These are phyloP conservation scores for Populus pruinosa DNA, from an alignment of 345 rosid species.

Conservation along the genomic window DNA sequence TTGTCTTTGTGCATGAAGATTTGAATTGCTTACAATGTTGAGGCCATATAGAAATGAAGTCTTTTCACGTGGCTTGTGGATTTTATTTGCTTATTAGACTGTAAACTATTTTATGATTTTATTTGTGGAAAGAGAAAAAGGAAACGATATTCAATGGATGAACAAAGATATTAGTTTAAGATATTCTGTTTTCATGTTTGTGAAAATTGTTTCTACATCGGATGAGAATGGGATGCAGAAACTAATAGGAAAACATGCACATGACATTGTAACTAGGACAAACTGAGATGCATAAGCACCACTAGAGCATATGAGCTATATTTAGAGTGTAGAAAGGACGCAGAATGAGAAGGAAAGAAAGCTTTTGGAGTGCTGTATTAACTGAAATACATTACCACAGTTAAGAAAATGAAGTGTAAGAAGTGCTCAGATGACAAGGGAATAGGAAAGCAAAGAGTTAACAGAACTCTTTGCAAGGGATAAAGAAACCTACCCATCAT, in stretches of 20 bases:
- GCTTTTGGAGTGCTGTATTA: neutral
- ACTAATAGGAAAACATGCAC: neutral
- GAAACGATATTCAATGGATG: neutral
- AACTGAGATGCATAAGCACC: neutral
- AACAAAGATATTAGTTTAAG: neutral
- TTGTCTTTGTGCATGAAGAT: conserved; percentile 12
- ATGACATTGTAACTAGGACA: neutral
- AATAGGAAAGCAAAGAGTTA: neutral
- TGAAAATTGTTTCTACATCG: neutral
- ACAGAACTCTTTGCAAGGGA: neutral
- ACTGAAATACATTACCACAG: neutral
- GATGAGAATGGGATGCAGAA: neutral
- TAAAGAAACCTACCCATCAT: neutral
- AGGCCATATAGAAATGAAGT: neutral
- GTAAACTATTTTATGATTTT: conserved; percentile 2
- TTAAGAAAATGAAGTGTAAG: neutral
- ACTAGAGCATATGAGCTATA: neutral
- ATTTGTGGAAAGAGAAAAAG: conserved; percentile 1
- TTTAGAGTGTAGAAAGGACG: neutral
- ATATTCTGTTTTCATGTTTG: neutral
- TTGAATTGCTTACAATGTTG: conserved; percentile 11
- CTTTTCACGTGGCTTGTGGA: conserved; percentile 10
- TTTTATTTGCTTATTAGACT: neutral
- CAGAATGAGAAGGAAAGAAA: neutral
- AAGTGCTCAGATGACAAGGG: neutral